Evolutionary conservation across 352 stramenopile genomes (phyloP).

Genomic region (Globisporangium megalacanthum): DNA sequence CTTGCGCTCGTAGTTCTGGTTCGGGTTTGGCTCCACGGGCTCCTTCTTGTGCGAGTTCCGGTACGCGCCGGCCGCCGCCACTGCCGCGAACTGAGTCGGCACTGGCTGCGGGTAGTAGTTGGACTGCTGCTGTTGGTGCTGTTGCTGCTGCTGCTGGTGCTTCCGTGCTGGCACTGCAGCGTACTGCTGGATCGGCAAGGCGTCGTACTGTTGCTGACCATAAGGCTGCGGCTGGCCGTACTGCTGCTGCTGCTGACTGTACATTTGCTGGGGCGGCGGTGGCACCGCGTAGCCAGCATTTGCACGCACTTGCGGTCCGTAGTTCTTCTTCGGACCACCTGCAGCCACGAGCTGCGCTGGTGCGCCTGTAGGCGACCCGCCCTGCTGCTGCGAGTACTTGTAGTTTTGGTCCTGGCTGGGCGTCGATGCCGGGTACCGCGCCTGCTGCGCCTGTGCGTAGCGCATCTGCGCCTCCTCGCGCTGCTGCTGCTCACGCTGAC

Average conservation of each 20-base stretch:
- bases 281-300: conserved; percentile 26
- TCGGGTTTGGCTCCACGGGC: conserved; percentile 5
- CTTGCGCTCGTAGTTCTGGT: conserved; percentile 13
- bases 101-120: conserved; percentile 8
- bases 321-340: conserved; percentile 17
- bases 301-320: conserved; percentile 34
- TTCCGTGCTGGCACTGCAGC: conserved; percentile 8
- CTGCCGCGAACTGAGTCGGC: conserved; percentile 1
- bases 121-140: conserved; percentile 12
- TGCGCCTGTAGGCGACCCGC: conserved; percentile 8
- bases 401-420: conserved; percentile 13
- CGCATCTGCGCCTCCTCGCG: conserved; percentile 39
- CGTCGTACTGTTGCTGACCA: conserved; percentile 10
- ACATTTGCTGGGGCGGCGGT: conserved; percentile 6
- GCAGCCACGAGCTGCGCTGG: conserved; percentile 9
- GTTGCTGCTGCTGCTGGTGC: conserved; percentile 7
- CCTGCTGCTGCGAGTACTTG: conserved; percentile 31
- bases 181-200: conserved; percentile 21
- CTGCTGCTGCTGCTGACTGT: conserved; percentile 5
- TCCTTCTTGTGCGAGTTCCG: conserved; percentile 5
- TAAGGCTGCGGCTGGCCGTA: conserved; percentile 12
- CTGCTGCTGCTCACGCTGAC: conserved; percentile 42
- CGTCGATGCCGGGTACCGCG: conserved; percentile 21
- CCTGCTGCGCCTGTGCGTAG: conserved; percentile 45
- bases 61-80: not conserved